Percentiles rank a stretch among this genome's conserved stretches.
Conservation (phyloP, 2,329 filamentous ascomycete genomes). For the Fusarium sterilihyphosum region DNA sequence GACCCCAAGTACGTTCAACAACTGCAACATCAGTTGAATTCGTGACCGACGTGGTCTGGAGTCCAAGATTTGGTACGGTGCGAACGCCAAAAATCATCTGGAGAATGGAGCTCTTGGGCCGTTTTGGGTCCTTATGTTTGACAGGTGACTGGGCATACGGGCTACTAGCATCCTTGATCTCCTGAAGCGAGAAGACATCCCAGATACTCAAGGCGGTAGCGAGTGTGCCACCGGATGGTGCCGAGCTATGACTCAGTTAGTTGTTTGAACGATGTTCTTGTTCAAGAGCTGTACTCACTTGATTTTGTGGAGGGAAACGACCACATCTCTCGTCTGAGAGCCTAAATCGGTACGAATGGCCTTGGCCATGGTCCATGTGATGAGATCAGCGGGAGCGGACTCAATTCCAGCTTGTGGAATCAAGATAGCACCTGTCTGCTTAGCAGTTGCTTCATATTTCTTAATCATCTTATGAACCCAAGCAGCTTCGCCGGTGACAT, state of each 20-base stretch:
- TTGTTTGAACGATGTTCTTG: neutral
- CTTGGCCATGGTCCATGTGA: conserved; percentile 64
- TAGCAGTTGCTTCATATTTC: conserved; percentile 65
- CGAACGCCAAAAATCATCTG: conserved; percentile 62
- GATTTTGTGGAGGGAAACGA: conserved; percentile 59
- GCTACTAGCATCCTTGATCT: conserved; percentile 56
- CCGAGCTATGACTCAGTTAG: conserved; percentile 35
- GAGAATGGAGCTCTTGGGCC: conserved; percentile 47
- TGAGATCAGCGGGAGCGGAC: conserved; percentile 69
- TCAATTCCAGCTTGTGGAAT: conserved; percentile 71
- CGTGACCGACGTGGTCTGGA: conserved; percentile 63
- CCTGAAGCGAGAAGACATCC: conserved; percentile 60
- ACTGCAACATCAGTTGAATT: conserved; percentile 61
- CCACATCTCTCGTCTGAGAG: conserved; percentile 62
- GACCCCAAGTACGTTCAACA: conserved; percentile 71
- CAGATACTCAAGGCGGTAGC: conserved; percentile 71
- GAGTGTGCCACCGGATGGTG: conserved; percentile 73
- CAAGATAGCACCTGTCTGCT: conserved; percentile 65
- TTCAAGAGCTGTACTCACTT: conserved; percentile 44
- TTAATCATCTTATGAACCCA: conserved; percentile 69
- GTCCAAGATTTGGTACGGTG: conserved; percentile 62
- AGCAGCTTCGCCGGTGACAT: conserved; percentile 69
- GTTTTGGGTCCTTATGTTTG: conserved; percentile 51
- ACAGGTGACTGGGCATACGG: conserved; percentile 70
- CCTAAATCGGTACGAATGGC: conserved; percentile 61